These are phyloP conservation scores for Pyrus betulifolia DNA, from an alignment of 306 rosid genomes.

Conservation along the genomic window DNA sequence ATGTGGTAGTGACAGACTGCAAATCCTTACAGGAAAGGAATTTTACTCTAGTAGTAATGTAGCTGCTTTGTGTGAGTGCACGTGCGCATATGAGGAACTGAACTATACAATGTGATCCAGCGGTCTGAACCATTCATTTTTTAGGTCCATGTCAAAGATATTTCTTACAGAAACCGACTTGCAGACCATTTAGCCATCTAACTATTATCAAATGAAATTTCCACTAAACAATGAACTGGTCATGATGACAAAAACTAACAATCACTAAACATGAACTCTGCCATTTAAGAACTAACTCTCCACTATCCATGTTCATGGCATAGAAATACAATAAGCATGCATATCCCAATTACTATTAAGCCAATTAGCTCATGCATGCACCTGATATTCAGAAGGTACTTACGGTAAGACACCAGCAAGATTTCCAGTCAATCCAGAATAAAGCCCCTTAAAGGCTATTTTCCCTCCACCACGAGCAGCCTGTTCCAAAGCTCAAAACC, in stretches of 20 bases:
- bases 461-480: slow-evolving; percentile 86
- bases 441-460: slow-evolving; percentile 73
- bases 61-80: background rate
- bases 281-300: background rate
- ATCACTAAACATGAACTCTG: background rate
- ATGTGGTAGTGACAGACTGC: too few relatives aligned
- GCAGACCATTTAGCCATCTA: too few relatives aligned
- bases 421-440: slow-evolving; percentile 95
- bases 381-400: slow-evolving; percentile 24
- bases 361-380: background rate
- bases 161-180: too few relatives aligned
- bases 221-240: too few relatives aligned
- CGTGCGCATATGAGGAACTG: background rate
- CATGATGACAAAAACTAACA: too few relatives aligned
- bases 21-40: too few relatives aligned
- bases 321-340: background rate
- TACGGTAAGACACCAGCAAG: slow-evolving; percentile 96
- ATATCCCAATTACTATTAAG: background rate
- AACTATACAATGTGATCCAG: too few relatives aligned
- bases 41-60: background rate
- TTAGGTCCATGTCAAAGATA: too few relatives aligned
- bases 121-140: too few relatives aligned
- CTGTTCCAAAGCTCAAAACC: slow-evolving; percentile 28
- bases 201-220: too few relatives aligned
- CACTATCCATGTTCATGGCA: background rate